Evolutionary conservation across 495 filamentous ascomycete genomes (phyloP).

Genomic region (Aspergillus biplanus): DNA sequence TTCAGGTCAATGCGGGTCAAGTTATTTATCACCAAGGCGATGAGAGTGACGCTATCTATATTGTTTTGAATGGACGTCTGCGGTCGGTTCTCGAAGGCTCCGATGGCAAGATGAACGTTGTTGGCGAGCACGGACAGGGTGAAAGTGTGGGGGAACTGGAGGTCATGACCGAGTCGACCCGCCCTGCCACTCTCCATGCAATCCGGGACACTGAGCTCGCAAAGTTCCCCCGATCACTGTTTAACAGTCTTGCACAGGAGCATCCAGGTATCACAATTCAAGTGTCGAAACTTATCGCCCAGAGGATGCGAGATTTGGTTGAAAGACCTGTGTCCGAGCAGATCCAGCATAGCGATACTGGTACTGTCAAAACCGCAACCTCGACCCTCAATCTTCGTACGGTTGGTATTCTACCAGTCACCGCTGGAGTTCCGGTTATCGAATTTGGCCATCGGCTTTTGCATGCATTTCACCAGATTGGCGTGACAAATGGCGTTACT

Average conservation of each 20-base stretch:
- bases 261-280: conserved; percentile 98
- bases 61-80: conserved; percentile 91
- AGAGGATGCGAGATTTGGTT: conserved; percentile 86
- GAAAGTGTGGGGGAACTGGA: conserved; percentile 97
- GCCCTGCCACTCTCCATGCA: conserved; percentile 88
- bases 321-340: conserved; percentile 77
- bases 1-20: conserved; percentile 92
- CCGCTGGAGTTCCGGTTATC: conserved; percentile 87
- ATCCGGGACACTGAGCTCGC: conserved; percentile 96
- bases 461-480: conserved; percentile 85
- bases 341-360: conserved; percentile 59
- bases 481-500: conserved; percentile 84
- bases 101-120: conserved; percentile 82
- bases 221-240: conserved; percentile 92
- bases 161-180: conserved; percentile 90
- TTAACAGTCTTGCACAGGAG: conserved; percentile 96
- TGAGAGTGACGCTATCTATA: conserved; percentile 97
- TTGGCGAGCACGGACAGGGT: conserved; percentile 93
- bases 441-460: conserved; percentile 93
- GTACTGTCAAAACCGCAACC: conserved; percentile 69
- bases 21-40: conserved; percentile 93
- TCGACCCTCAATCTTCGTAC: conserved; percentile 93
- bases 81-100: conserved; percentile 76
- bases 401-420: conserved; percentile 88
- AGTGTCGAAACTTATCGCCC: conserved; percentile 97